phyloP scores from a whole-genome alignment of 148 eudicot genomes.

The Amaranthus hypochondriacus region DNA sequence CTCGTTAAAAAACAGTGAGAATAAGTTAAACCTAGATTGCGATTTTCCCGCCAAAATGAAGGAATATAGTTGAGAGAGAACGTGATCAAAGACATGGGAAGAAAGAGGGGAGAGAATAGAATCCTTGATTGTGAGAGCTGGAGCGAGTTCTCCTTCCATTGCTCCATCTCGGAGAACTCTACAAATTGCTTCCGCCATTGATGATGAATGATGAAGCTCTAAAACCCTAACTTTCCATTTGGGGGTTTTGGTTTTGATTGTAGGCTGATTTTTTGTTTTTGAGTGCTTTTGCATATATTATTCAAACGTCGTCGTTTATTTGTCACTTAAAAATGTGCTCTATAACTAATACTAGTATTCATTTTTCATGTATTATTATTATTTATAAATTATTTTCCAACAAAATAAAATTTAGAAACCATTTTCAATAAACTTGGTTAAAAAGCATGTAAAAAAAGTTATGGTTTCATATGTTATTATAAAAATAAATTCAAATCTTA shows the following conservation, averaged over 20 bases:
- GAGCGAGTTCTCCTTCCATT: conserved; percentile 76
- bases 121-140: conserved; percentile 67
- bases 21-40: conserved; percentile 43
- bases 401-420: too few species aligned
- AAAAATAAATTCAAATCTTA: too few species aligned
- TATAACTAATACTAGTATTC: too few species aligned
- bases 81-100: conserved; percentile 54
- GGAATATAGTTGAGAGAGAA: conserved; percentile 61
- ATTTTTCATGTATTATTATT: too few species aligned
- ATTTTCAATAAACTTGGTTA: too few species aligned
- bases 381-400: too few species aligned
- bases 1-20: neutral
- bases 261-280: conserved; percentile 4
- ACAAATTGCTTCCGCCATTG: conserved; percentile 75
- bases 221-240: conserved; percentile 30
- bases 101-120: conserved; percentile 51
- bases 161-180: conserved; percentile 81
- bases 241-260: conserved; percentile 12
- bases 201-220: conserved; percentile 12
- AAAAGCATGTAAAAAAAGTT: too few species aligned
- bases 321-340: neutral
- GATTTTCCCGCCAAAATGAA: conserved; percentile 66
- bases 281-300: neutral
- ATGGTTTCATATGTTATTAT: too few species aligned
- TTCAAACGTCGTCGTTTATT: conserved; percentile 18